These are phyloP conservation scores for Toxoplasma gondii DNA, from an alignment of 169 alveolate species.

Conservation along the genomic window DNA sequence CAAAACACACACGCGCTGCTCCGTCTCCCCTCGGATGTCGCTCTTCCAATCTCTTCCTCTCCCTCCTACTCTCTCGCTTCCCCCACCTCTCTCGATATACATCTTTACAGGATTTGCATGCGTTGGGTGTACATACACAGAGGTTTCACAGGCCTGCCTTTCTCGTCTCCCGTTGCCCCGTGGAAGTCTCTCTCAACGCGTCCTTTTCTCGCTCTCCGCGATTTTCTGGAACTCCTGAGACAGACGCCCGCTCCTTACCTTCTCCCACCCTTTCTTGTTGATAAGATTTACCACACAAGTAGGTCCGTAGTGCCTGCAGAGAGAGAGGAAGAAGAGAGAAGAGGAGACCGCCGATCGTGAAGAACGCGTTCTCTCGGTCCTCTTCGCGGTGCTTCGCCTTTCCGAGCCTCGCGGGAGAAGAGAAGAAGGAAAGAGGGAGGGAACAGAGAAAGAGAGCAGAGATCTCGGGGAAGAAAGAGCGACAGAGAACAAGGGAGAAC, in stretches of 20 bases:
- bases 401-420: no score
- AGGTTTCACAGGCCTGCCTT: no score
- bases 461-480: neutral
- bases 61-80: neutral
- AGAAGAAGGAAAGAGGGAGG: no score
- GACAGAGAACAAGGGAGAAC: no score
- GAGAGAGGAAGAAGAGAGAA: neutral
- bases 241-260: conserved; percentile 39
- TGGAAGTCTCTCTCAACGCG: neutral
- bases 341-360: neutral
- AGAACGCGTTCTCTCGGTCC: neutral
- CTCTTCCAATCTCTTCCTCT: neutral
- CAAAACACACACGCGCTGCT: no score
- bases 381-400: no score
- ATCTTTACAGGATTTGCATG: neutral
- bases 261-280: conserved; percentile 83
- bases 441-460: no score
- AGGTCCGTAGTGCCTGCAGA: conserved; percentile 74
- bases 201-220: neutral
- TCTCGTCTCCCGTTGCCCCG: no score
- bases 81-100: neutral
- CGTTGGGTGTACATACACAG: no score
- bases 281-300: conserved; percentile 84
- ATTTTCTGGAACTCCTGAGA: no score
- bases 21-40: no score